A percentile compares a stretch with the other conserved stretches of the same genome.
phyloP scores from a whole-genome alignment of 495 filamentous ascomycete species.

The Elasticomyces elasticus region DNA sequence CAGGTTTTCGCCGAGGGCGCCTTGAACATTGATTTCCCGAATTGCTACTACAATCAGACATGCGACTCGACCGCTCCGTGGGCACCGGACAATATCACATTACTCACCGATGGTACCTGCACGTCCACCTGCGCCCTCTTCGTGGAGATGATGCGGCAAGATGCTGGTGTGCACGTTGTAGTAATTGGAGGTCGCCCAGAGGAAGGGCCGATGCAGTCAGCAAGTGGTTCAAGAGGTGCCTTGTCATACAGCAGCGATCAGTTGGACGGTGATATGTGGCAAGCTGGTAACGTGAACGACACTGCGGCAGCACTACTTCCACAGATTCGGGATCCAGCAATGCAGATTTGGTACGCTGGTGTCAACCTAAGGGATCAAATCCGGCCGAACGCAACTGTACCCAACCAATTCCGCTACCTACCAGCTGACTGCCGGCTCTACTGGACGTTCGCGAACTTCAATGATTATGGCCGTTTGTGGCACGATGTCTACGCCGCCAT shows the following conservation, averaged over 20 bases:
- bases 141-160: conserved; percentile 42
- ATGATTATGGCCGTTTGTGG: conserved; percentile 4
- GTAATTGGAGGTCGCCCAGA: conserved; percentile 40
- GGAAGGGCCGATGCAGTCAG: conserved; percentile 29
- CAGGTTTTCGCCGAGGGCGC: conserved; percentile 2
- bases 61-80: conserved; percentile 30
- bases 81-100: conserved; percentile 41
- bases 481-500: conserved; percentile 4
- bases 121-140: conserved; percentile 44
- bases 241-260: background rate
- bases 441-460: conserved; percentile 3
- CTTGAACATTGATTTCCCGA: conserved; percentile 31
- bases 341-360: conserved; percentile 2
- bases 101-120: conserved; percentile 43
- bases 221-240: conserved; percentile 26
- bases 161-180: conserved; percentile 40
- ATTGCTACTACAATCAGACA: conserved; percentile 21
- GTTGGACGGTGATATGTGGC: conserved; percentile 2
- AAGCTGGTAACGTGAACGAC: background rate
- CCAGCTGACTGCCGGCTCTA: conserved; percentile 9
- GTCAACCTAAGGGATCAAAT: conserved; percentile 8
- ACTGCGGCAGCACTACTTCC: background rate
- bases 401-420: conserved; percentile 1
- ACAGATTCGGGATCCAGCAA: background rate
- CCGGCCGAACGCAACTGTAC: background rate